Percentiles rank a stretch among this genome's conserved stretches.
These are phyloP conservation scores for Arthroderma sp. DNA, from an alignment of 2,329 filamentous ascomycete genomes.

Conservation along the genomic window DNA sequence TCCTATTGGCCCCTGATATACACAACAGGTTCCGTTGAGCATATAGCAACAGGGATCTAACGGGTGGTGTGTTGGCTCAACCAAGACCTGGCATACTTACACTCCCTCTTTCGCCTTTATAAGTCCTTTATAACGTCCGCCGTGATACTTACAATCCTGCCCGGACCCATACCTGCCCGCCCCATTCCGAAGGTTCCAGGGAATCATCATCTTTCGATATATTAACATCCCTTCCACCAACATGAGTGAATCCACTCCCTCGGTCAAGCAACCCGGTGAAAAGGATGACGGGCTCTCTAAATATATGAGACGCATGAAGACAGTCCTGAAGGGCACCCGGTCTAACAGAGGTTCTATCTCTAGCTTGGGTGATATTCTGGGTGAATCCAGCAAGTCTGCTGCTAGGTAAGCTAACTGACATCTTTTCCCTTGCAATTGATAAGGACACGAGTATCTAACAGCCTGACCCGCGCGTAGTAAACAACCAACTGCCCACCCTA, in stretches of 20 bases:
- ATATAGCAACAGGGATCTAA: not conserved
- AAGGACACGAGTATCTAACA: not conserved
- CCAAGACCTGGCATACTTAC: not conserved
- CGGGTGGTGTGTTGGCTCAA: not conserved
- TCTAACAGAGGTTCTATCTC: constrained; percentile 18
- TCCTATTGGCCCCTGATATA: constrained; percentile 7
- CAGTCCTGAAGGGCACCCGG: constrained; percentile 21
- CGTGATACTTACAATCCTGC: not conserved
- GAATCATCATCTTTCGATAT: not conserved
- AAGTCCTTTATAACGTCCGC: constrained; percentile 3
- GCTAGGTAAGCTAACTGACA: constrained; percentile 3
- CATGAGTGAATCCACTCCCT: constrained; percentile 9
- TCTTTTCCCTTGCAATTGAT: constrained; percentile 1
- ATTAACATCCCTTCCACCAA: constrained; percentile 1
- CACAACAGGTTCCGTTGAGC: constrained; percentile 1
- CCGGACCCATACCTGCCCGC: not conserved
- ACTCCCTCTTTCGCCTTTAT: not conserved
- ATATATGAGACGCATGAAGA: constrained; percentile 29
- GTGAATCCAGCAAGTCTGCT: constrained; percentile 12
- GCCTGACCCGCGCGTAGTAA: not conserved
- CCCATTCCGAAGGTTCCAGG: not conserved
- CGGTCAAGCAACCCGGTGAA: constrained; percentile 7
- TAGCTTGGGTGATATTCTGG: constrained; percentile 9
- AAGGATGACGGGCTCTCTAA: constrained; percentile 23
- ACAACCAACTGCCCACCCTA: too few relatives aligned